Base-by-base conservation (phyloP, 1,284 basidiomycete species). In the Earliella scabrosa region DNA sequence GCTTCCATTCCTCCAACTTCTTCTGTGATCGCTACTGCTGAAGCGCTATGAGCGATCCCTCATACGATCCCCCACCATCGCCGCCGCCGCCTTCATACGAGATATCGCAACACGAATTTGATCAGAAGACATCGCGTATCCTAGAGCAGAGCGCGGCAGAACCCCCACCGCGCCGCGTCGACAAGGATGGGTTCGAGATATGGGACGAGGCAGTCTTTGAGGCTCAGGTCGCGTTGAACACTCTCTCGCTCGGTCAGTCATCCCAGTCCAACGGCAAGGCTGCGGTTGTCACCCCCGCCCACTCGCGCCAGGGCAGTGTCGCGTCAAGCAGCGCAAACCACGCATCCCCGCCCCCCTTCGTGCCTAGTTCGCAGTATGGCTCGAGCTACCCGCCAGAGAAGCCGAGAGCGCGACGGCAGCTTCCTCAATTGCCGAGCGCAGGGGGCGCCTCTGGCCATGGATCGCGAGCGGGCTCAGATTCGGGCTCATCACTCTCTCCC, bases 21-120 rank as follows among this genome's bases (percentile, higher is more conserved):
- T n/a, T n/a, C n/a, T n/a, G n/a, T n/a, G n/a, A 16, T 14, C 27
- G 11, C 31, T 21, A 11, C 13, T 26, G 34, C 14, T 47, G 24
- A 48, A 27, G 59, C 21, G 4, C 32, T 24, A 60, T 60, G 59
- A 45, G 50, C 18, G 34, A 50, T 27, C 41, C 60, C 26, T 35
- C 44, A 14, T 59, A 60, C 41, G 60, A 65, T 23, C 18, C 58
- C 39, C 56, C 66, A 41, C 54, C 65, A 62, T 56, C 68, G 29
- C 68, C 65, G 14, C 76, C 77, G 24, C 78, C 75, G 36, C 79
- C 71, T 66, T 79, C 74, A 62, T 88, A 73, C 76, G 81, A 75
- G 71, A 73, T 59, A 72, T 82, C 75, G 63, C 74, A 83, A 47
- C 76, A 80, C 56, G 82, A 84, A 57, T 82, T 80, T 40, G 82